These are phyloP conservation scores for Talaromyces sp. DNA, from an alignment of 2,329 filamentous ascomycete genomes.

Conservation along the genomic window DNA sequence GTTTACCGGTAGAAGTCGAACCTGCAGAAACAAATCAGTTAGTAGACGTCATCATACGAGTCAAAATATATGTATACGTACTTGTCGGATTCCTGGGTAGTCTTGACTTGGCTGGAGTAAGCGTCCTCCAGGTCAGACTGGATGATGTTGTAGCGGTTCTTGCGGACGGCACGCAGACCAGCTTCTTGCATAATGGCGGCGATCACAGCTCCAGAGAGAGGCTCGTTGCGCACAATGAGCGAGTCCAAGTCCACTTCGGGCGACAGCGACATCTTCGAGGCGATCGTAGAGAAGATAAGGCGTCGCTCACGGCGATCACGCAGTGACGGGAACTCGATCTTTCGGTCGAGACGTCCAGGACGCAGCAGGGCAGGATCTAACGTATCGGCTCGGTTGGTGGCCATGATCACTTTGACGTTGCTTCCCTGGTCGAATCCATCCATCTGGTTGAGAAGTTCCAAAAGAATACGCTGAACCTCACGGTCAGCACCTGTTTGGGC, in stretches of 20 bases:
- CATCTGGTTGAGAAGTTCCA: constrained; percentile 98
- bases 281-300: constrained; percentile 96
- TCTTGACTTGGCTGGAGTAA: constrained; percentile 96
- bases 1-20: constrained; percentile 81
- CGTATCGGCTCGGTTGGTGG: constrained; percentile 92
- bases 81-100: constrained; percentile 62
- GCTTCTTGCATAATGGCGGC: constrained; percentile 99
- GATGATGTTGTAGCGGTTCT: constrained; percentile 99
- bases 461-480: constrained; percentile 96
- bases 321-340: constrained; percentile 97
- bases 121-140: constrained; percentile 95
- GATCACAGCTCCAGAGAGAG: constrained; percentile 89
- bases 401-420: constrained; percentile 99
- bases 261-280: constrained; percentile 91
- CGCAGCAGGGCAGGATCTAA: constrained; percentile 88
- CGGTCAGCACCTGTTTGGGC: constrained; percentile 96
- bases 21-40: constrained; percentile 49
- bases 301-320: constrained; percentile 90
- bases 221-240: constrained; percentile 93
- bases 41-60: constrained; percentile 33
- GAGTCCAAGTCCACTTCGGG: constrained; percentile 96
- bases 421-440: constrained; percentile 98
- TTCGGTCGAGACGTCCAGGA: constrained; percentile 89
- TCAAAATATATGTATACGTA: constrained; percentile 29
- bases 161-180: constrained; percentile 84